Base-by-base conservation (phyloP, 805 yeast species). In the Barnettozyma salicaria region DNA sequence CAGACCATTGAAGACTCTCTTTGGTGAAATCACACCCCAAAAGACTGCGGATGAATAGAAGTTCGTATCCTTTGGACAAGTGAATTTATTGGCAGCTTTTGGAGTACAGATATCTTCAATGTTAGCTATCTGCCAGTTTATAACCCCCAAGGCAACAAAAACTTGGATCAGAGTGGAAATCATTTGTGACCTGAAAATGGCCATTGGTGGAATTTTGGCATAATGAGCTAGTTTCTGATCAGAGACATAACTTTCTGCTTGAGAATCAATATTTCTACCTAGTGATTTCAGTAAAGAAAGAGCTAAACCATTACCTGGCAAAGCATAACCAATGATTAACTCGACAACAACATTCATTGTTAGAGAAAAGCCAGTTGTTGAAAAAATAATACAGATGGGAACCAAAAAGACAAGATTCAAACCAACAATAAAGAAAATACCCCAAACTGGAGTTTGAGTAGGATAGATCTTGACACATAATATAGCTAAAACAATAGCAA, bases 221-320 rank as follows among this genome's bases (percentile, higher is more conserved):
- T 77, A 77, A 54, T 76, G 83, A 0, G 71, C 52, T 9, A 42
- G 5, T 37, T 48, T 48, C 32, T 43, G 28, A 16, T 74, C 75
- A 49, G 73, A 67, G 34, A 76, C 70, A 53, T 72, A 80, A 50
- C 64, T 70, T 42, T 77, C 76, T 10, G 85, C 82, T 56, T 78
- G 84, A 20, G 72, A 71, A 50, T 75, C 80, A 43, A 77, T 74
- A 49, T 76, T 78, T 34, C 75, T 72, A 29, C 78, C 78, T 35
- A 63, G 67, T 1, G 72, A 68, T 41, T 74, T 74, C 40, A 74
- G 52, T 10, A 70, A 61, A 65, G 70, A 72, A 37, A 74, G 55
- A 5, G 79, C 80, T 30, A 62, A 52, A 20, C 76, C 78, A 37
- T 74, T 71, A 32, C 77, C 76, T 19, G 32, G 32, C 16, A 71